Base-by-base conservation (phyloP, 1,284 basidiomycete genomes). In the Heimioporus punctisporus region DNA sequence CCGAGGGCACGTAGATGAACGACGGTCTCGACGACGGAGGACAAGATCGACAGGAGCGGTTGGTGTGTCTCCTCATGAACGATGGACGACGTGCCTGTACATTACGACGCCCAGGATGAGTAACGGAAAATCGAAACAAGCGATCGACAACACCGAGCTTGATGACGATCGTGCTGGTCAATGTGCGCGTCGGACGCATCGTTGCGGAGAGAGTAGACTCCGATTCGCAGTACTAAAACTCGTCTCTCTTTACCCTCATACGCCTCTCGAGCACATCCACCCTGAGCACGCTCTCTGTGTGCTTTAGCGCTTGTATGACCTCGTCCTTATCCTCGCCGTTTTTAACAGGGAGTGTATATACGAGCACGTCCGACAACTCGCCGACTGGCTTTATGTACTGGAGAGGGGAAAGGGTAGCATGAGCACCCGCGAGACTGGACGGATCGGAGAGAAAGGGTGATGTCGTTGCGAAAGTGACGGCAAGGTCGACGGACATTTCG, bases 1-100 rank as follows among this genome's bases (percentile, higher is more conserved):
- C 97, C 97, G 41, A 87, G 77, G 6, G 79, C 76, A 47, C 90
- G 86, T 7, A 99, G 82, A 42, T 83, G 74, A 39, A 94, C 83
- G 15, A 95, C 94, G 0, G 95, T 93, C 73, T 99, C 97, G 45
- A 97, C 95, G 49, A 99, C 82, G 0, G 93, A 88, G 0, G 95
- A 95, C 25, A 99, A 83, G 9, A 92, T 92, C 10, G 94, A 93
- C 1, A 99, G 80, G 23, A 98, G 82, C 1, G 97, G 95, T 59
- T 93, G 86, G 56, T 96, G 93, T 2, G 92, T 94, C 49, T 84
- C 85, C 69, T 96, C 91, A 71, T 95, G 91, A 15, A 97, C 90
- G 69, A 98, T 97, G 4, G 95, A 97, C 1, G 95, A 96, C 6
- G 94, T 95, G 54, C 95, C 94, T 95, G 51, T 40, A 56, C 45